Evolutionary conservation across 352 stramenopile genomes (phyloP), one percentile per base, ranked within the genome.

Genomic region (Pythium volutum): DNA sequence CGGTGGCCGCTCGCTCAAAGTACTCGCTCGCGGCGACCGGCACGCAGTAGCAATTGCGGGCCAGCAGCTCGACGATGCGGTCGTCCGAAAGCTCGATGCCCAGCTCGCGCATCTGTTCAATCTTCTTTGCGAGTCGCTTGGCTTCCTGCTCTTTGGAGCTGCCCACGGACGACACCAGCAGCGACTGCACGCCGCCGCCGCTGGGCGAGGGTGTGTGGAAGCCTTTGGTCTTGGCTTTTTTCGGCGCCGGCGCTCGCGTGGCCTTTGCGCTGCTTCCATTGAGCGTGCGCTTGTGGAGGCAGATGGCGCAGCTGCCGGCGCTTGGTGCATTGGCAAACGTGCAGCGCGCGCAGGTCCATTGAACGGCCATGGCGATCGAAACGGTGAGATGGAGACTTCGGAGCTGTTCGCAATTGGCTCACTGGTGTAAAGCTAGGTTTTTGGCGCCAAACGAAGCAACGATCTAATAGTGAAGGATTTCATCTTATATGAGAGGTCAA

Each of bases 21-120:
- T 87, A 91, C 38, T 81, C 81, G 53, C 76, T 87, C 25, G 81
- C 83, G 6, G 83, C 83, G 18, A 74, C 78, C 9, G 70, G 73
- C 16, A 95, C 81, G 51, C 80, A 87, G 64, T 83, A 92, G 70
- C 80, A 89, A 54, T 91, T 90, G 46, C 76, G 77, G 41, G 80
- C 71, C 48, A 95, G 66, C 55, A 95, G 63, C 49, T 69, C 65
- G 62, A 75, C 63, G 53, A 89, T 60, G 14, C 86, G 69, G 10
- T 79, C 69, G 7, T 76, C 49, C 0, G 77, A 62, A n/a, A 95
- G 60, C 2, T 84, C 75, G 38, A 92, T 90, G 29, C 85, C 81
- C 4, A 95, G 64, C 39, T 93, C 85, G 23, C 74, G 77, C 51
- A 95, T 75, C 69, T 95, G 83, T 52, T 79, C 60, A 38, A 92